Evolutionary conservation across 2,329 filamentous ascomycete genomes (phyloP).

Genomic region (Botryotinia globosa): DNA sequence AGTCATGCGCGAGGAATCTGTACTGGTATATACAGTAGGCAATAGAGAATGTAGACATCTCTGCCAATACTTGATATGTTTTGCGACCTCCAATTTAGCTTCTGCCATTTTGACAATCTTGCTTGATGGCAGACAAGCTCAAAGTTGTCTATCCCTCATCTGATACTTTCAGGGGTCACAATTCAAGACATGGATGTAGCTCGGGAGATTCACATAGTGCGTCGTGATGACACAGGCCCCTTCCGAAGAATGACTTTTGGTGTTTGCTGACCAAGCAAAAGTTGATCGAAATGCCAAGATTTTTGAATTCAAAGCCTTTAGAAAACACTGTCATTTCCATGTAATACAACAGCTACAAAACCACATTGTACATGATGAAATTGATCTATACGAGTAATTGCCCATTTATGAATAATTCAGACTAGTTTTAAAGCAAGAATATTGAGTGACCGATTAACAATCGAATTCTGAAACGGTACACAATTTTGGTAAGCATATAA

Average conservation of each 20-base stretch:
- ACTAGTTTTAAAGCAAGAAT: accelerated
- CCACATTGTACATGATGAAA: accelerated
- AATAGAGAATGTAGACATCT: slow-evolving; percentile 80
- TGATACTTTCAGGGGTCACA: slow-evolving; percentile 8
- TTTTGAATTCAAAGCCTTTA: background rate
- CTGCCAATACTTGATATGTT: slow-evolving; percentile 88
- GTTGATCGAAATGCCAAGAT: background rate
- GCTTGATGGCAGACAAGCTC: background rate
- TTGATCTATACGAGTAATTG: accelerated
- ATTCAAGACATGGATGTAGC: background rate
- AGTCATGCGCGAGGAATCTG: slow-evolving; percentile 86
- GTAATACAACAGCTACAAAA: background rate
- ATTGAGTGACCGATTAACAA: background rate
- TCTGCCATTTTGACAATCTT: slow-evolving; percentile 29
- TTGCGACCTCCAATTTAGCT: slow-evolving; percentile 53
- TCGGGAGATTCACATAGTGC: background rate
- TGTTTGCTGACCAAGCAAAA: background rate
- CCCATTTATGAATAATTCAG: accelerated
- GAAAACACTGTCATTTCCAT: background rate
- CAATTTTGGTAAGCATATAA: background rate
- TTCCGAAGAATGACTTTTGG: background rate
- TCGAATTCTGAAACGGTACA: background rate
- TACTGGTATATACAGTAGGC: slow-evolving; percentile 78
- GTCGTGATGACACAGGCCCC: background rate
- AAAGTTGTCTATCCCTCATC: background rate